Evolutionary conservation across 2,329 filamentous ascomycete species (phyloP), one percentile per base, ranked within the genome.

Genomic region (Metarhizium rileyi): DNA sequence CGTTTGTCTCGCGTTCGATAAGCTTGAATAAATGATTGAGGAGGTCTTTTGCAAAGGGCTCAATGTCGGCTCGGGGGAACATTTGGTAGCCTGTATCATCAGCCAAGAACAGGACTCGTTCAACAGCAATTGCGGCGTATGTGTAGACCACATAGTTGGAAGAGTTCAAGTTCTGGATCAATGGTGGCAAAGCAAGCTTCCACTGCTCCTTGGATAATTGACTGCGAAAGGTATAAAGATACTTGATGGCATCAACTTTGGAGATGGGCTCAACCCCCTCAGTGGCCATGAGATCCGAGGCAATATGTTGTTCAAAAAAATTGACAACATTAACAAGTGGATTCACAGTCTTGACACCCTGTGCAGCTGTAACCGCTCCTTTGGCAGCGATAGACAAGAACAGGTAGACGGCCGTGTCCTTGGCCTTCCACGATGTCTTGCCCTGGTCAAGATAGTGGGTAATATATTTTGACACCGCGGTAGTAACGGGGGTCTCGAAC

Each of bases 191-290:
- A 1, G 90, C 90, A 50, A 84, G 82, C 60, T 86, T 86, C 90
- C 93, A 97, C 66, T 96, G 87, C 30, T 90, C 84, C 64, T 88
- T 88, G 18, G 89, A 91, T 53, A 98, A 77, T 63, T 96, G 90
- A 64, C 90, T 95, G 60, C 93, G 86, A 81, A 98, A 98, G 42
- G 86, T 88, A 74, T 98, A 95, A 36, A 98, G 78, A 65, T 90
- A 98, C 67, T 97, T 98, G 75, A 98, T 95, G 18, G 91, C 91
- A 66, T 97, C 93, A 16, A 98, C 91, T 72, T 95, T 95, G 58
- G 95, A 77, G 52, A 98, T 90, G 8, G 90, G 86, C 59, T 95
- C 80, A 1, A 86, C 79, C 2, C 76, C 77, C 27, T 77, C 73
- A 30, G 80, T 74, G n/a, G 78, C 76, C 53, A 95, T 74, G 38